Base-by-base conservation (phyloP, 2,329 filamentous ascomycete genomes). In the Pochonia chlamydosporia region DNA sequence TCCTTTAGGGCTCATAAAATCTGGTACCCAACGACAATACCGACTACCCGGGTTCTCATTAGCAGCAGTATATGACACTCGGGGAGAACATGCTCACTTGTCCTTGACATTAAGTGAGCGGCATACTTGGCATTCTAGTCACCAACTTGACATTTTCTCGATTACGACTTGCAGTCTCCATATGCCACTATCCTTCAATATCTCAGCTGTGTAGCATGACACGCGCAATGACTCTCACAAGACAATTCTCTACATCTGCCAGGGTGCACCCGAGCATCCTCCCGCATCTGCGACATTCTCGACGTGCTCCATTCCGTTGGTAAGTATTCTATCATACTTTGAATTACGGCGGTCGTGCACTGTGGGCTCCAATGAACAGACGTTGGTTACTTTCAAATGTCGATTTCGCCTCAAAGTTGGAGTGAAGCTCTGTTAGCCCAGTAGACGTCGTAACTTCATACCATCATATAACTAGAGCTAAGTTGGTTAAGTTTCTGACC, bases 221-320 rank as follows among this genome's bases (percentile, higher is more conserved):
- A 26, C 5, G 18, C 24, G 21, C 21, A 24, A 28, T 21, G 21
- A 8, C 23, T 56, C 36, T 37, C 18, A 10, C 57, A 2, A 57
- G 62, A 48, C 49, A 53, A 40, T 65, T 67, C 55, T 64, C 65
- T 39, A 62, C 63, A 21, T 59, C 64, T 21, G 61, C 63, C 30
- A 62, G 57, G 40, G 61, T 64, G 36, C 60, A 66, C 46, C 62
- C 62, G 24, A 60, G 53, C 53, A 59, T 62, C 54, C 58, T 66
- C 33, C 60, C 61, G 28, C 59, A 62, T 44, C 49, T 64, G 40
- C 61, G 58, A 40, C 63, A 59, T 28, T 56, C 60, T 8, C 54
- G 57, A 37, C 56, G 57, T 31, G 52, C 59, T 43, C 59, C 60
- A 43, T 59, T 60, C 44, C 55, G 56, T 60, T 60, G 63, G 64